Percentiles rank a stretch among this genome's conserved stretches.
Conservation (phyloP, 306 rosid genomes). For the Adenanthera pavonina region DNA sequence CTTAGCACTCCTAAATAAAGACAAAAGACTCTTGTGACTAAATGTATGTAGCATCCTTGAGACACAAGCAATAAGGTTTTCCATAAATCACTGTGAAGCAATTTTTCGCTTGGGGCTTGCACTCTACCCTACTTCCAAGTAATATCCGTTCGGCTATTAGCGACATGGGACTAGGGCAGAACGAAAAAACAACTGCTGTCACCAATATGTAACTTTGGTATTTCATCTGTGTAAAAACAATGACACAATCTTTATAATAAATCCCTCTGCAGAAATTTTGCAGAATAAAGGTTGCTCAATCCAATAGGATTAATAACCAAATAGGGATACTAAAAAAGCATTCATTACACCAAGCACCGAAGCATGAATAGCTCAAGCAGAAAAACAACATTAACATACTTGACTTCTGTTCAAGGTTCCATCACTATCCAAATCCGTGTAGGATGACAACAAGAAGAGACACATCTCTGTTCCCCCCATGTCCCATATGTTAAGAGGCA, state of each 20-base stretch:
- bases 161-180: neutral
- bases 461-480: slow-evolving; percentile 7
- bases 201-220: neutral
- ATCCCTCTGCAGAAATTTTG: neutral
- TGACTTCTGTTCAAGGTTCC: slow-evolving; percentile 6
- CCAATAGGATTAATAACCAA: neutral
- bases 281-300: slow-evolving; percentile 3
- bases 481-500: neutral
- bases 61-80: neutral
- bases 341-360: slow-evolving; percentile 5
- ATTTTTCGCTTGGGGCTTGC: neutral
- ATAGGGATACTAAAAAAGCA: neutral
- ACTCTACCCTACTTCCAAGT: neutral
- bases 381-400: neutral
- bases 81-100: neutral
- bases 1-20: neutral
- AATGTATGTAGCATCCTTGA: neutral
- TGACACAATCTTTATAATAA: neutral
- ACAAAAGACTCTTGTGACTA: neutral
- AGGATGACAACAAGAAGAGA: neutral
- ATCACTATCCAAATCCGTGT: neutral
- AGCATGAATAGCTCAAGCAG: neutral
- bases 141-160: neutral
- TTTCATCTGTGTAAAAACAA: neutral
- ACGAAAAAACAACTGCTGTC: neutral